A percentile compares a stretch with the other conserved stretches of the same genome.
phyloP scores from a whole-genome alignment of 2,329 filamentous ascomycete genomes.

The Teratosphaeria nubilosa region DNA sequence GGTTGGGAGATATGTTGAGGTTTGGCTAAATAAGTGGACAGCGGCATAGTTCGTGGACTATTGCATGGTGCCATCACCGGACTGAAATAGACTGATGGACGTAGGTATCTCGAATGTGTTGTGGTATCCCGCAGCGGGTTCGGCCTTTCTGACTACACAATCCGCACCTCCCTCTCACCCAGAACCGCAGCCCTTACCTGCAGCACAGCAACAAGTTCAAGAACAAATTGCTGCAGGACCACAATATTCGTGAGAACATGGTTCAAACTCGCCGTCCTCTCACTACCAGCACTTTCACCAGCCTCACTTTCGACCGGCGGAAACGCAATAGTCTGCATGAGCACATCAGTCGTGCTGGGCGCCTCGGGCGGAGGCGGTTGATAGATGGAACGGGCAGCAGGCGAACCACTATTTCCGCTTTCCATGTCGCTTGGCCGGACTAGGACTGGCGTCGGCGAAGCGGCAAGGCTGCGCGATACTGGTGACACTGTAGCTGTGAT shows the following conservation, averaged over 20 bases:
- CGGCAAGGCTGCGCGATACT: constrained; percentile 6
- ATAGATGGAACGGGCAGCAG: constrained; percentile 15
- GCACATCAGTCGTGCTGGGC: constrained; percentile 24
- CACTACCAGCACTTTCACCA: constrained; percentile 7
- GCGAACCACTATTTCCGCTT: neutral
- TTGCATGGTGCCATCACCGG: neutral
- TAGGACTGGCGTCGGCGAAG: constrained; percentile 1
- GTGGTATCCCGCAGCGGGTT: neutral
- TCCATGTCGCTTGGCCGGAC: constrained; percentile 1
- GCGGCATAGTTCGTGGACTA: neutral
- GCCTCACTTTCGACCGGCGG: constrained; percentile 1
- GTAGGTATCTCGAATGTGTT: neutral
- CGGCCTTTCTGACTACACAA: neutral
- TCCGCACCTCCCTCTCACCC: constrained; percentile 29
- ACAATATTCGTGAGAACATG: constrained; percentile 43
- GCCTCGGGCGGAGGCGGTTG: constrained; percentile 25
- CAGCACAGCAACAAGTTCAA: constrained; percentile 39
- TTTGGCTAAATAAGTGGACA: constrained; percentile 12
- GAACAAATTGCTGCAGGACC: constrained; percentile 40
- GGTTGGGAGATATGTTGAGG: constrained; percentile 14
- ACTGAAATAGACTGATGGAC: neutral
- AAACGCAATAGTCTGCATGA: constrained; percentile 23
- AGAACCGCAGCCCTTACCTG: constrained; percentile 40
- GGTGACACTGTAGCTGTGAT: constrained; percentile 7
- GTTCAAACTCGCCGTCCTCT: constrained; percentile 33